Base-by-base conservation (phyloP, 441 rosid species). In the Kokia cookei region DNA sequence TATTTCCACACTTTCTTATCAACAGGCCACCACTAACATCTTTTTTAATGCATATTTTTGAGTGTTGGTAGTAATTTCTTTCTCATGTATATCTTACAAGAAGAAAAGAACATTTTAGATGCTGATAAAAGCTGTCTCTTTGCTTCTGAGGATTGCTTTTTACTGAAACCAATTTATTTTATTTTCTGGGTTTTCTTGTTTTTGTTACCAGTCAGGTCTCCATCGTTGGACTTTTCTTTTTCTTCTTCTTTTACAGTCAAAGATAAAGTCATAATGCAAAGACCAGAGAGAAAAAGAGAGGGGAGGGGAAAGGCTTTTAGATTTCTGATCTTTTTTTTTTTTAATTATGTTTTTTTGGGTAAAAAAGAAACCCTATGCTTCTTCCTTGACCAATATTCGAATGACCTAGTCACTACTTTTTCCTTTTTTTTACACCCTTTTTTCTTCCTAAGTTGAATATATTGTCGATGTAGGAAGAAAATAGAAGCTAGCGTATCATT, bases 151-250 rank as follows among this genome's bases (percentile, higher is more conserved):
- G 74, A 63, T 86, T 75, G 76, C 81, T 59, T 29, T 32, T 69
- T 80, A 13, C 65, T 71, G 57, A 73, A 78, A 75, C 76, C 65
- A 37, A 40, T 75, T 65, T 26, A 45, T 72, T 75, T 77, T 72
- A 15, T 8, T 64, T 32, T 53, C 66, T 73, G 66, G 76, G 78
- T n/a, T 61, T 79, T 78, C 61, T 73, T 81, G 78, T 65, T 82
- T 80, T 69, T 80, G 43, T 13, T 65, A 72, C 78, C 78, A 79
- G 86, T 77, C 86, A 87, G 72, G 89, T 91, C 90, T 83, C 89
- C 85, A 90, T 93, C 92, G 76, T 79, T 77, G 65, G 79, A 71
- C 78, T 64, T 83, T 83, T 77, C 77, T 61, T 80, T 84, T 81
- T 65, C 64, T 76, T 50, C 54, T 69, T 76, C 78, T 81, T 83